These are phyloP conservation scores for Aspergillus glaucus DNA, from an alignment of 2,329 filamentous ascomycete species.

Conservation along the genomic window DNA sequence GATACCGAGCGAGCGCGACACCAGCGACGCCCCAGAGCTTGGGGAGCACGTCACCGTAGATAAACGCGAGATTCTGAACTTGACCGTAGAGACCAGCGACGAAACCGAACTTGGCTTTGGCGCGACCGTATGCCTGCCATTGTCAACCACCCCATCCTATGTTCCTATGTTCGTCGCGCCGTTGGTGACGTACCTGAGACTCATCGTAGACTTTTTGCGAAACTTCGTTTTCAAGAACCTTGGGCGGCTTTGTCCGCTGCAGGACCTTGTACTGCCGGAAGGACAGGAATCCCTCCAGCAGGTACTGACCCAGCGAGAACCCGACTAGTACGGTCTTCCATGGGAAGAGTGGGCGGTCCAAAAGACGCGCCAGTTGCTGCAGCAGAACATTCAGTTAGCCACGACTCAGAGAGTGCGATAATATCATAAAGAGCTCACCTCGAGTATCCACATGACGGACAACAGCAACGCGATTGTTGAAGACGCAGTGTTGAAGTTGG, in stretches of 20 bases:
- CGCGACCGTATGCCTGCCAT: slow-evolving; percentile 74
- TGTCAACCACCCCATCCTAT: neutral
- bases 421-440: slow-evolving; percentile 17
- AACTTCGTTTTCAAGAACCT: slow-evolving; percentile 82
- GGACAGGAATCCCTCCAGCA: slow-evolving; percentile 84
- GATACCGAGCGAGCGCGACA: slow-evolving; percentile 63
- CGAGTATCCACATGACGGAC: slow-evolving; percentile 30
- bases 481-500: slow-evolving; percentile 5
- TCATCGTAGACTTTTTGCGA: slow-evolving; percentile 89
- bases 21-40: slow-evolving; percentile 84
- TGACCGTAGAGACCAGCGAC: slow-evolving; percentile 76
- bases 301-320: slow-evolving; percentile 86
- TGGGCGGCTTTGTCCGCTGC: slow-evolving; percentile 70
- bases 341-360: slow-evolving; percentile 88
- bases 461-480: slow-evolving; percentile 11
- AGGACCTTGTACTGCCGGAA: slow-evolving; percentile 85
- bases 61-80: slow-evolving; percentile 79
- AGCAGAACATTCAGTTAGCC: slow-evolving; percentile 9
- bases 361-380: slow-evolving; percentile 68
- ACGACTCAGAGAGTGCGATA: slow-evolving; percentile 1
- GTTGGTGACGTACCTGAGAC: slow-evolving; percentile 56
- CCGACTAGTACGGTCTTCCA: slow-evolving; percentile 96
- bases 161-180: neutral
- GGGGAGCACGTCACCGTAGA: slow-evolving; percentile 85
- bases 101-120: slow-evolving; percentile 87